Evolutionary conservation across 2,329 filamentous ascomycete genomes (phyloP).

Genomic region (Sclerotinia borealis): DNA sequence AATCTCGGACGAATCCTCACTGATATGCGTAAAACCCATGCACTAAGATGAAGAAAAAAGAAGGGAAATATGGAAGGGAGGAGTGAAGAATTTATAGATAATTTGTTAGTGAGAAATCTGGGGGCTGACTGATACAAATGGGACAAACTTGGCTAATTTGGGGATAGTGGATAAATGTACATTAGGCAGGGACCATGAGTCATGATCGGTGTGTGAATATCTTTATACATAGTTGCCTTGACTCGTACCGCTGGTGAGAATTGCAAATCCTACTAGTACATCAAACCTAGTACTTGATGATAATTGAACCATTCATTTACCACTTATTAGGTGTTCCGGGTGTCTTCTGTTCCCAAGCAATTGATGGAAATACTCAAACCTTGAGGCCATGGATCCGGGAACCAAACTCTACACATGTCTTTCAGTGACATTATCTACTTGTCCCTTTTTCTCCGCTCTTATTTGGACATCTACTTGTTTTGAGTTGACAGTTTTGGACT

Average conservation of each 20-base stretch:
- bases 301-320: background rate
- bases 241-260: background rate
- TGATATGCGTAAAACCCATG: conserved; percentile 55
- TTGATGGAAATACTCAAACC: background rate
- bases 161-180: no score
- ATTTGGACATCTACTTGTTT: background rate
- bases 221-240: background rate
- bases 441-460: no score
- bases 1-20: conserved; percentile 84
- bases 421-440: no score
- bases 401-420: background rate
- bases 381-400: background rate
- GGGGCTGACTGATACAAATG: background rate
- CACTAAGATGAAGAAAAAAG: conserved; percentile 53
- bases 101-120: background rate
- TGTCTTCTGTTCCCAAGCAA: background rate
- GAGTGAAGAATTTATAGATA: conserved; percentile 6
- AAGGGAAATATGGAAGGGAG: conserved; percentile 10
- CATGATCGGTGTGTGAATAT: background rate
- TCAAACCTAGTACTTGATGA: background rate
- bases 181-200: no score
- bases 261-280: background rate
- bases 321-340: no score
- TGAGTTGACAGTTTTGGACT: background rate
- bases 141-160: conserved; percentile 5